Evolutionary conservation across 305 asterid species (phyloP), one percentile per base, ranked within the genome.

Genomic region (Caryopteris hybrid): DNA sequence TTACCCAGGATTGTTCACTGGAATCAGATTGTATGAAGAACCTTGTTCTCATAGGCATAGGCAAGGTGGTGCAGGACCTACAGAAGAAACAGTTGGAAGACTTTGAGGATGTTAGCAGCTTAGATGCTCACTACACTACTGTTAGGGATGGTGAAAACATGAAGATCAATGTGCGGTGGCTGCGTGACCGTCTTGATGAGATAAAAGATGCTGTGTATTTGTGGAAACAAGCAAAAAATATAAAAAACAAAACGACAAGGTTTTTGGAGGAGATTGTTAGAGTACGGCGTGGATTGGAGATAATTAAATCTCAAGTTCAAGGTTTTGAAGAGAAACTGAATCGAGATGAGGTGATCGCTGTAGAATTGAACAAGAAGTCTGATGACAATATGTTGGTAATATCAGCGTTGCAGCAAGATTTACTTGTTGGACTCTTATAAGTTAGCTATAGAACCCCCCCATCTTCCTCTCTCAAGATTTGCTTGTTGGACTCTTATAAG

Each of bases 111-210:
- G 1, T 39, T 2, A 11, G 29, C 22, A 48, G 38, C 12, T 73
- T 77, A n/a, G 72, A 39, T 52, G 23, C 72, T 23, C 72, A 64
- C 56, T 68, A 77, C 31, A 45, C 66, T 14, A 69, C 69, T 7
- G 73, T 77, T 31, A 57, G 58, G 68, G 81, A 77, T 68, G 78
- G 75, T 0, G 61, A 77, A 11, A 56, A 12, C 16, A 39, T 77
- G 75, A 77, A 77, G 42, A 18, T 77, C 61, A 68, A 77, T 25
- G 78, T 77, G 72, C 61, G 56, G 58, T 77, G 78, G 81, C 22
- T 77, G 18, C 75, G 10, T 8, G n/a, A 52, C 5, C 68, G 81
- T 48, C 75, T 77, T 8, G 78, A 77, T 58, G 78, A 77, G 16
- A 77, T 77, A 47, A 67, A 46, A 38, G 69, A 50, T 22, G 81